These are phyloP conservation scores for Saururus chinensis DNA, from an alignment of 164 flowering plant genomes.

Conservation along the genomic window DNA sequence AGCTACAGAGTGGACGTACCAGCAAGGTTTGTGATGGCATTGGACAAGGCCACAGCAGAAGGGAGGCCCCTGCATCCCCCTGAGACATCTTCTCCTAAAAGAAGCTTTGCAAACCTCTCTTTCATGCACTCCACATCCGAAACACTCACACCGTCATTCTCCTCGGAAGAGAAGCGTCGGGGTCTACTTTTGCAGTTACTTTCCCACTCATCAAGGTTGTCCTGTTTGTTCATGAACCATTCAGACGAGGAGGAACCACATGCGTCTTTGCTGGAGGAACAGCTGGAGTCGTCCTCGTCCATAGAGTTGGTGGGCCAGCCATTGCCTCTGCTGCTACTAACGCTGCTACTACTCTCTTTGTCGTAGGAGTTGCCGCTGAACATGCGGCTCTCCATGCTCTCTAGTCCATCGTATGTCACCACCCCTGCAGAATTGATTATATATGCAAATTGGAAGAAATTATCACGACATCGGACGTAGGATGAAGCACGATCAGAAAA, in stretches of 20 bases:
- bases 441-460: not conserved
- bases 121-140: slow-evolving; percentile 76
- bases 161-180: slow-evolving; percentile 25
- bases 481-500: not conserved
- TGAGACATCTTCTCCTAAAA: slow-evolving; percentile 80
- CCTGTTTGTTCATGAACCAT: slow-evolving; percentile 40
- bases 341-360: slow-evolving; percentile 40
- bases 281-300: slow-evolving; percentile 65
- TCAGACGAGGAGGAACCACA: slow-evolving; percentile 72
- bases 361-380: slow-evolving; percentile 42
- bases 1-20: slow-evolving; percentile 20
- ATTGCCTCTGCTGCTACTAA: slow-evolving; percentile 50
- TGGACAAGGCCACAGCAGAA: slow-evolving; percentile 79
- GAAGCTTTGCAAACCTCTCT: slow-evolving; percentile 70
- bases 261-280: slow-evolving; percentile 77
- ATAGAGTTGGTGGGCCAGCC: slow-evolving; percentile 50
- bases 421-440: slow-evolving; percentile 37
- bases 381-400: slow-evolving; percentile 80
- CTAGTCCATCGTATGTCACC: slow-evolving; percentile 79
- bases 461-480: not conserved
- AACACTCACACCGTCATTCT: slow-evolving; percentile 16
- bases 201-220: slow-evolving; percentile 53
- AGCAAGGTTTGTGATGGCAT: slow-evolving; percentile 75
- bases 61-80: slow-evolving; percentile 66
- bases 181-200: slow-evolving; percentile 27